Evolutionary conservation across 805 yeast genomes (phyloP).

Genomic region (Brettanomyces bruxellensis): DNA sequence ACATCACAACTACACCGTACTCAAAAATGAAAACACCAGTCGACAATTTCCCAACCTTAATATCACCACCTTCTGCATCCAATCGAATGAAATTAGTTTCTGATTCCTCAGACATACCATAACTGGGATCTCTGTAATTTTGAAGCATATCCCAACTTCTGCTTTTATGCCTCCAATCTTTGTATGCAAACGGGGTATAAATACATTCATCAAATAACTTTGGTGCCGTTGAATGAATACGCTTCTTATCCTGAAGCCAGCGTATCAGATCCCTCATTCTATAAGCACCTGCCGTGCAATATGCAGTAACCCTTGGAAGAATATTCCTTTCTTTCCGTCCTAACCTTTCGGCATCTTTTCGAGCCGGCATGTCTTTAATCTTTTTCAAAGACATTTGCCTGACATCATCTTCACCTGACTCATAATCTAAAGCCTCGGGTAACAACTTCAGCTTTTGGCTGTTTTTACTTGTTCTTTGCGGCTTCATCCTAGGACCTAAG

Average conservation of each 20-base stretch:
- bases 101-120: slow-evolving; percentile 2
- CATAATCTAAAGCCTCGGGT: slow-evolving; percentile 45
- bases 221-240: slow-evolving; percentile 70
- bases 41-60: slow-evolving; percentile 68
- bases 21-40: slow-evolving; percentile 86
- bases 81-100: slow-evolving; percentile 43
- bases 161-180: slow-evolving; percentile 56
- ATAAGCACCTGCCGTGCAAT: slow-evolving; percentile 91
- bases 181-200: slow-evolving; percentile 81
- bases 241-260: slow-evolving; percentile 75
- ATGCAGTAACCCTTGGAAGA: slow-evolving; percentile 90
- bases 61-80: slow-evolving; percentile 94
- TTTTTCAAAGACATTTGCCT: slow-evolving; percentile 55
- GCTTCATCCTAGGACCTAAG: slow-evolving; percentile 44
- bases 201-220: slow-evolving; percentile 90
- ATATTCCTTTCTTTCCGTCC: slow-evolving; percentile 80
- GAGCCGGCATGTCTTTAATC: slow-evolving; percentile 80
- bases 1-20: slow-evolving; percentile 93
- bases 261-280: slow-evolving; percentile 78
- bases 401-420: slow-evolving; percentile 6
- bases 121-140: background rate
- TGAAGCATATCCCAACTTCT: background rate
- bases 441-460: slow-evolving; percentile 63
- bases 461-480: slow-evolving; percentile 68
- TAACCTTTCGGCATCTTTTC: slow-evolving; percentile 87